These are phyloP conservation scores for Amylocystis lapponica DNA, from an alignment of 768 basidiomycete genomes.

Conservation along the genomic window DNA sequence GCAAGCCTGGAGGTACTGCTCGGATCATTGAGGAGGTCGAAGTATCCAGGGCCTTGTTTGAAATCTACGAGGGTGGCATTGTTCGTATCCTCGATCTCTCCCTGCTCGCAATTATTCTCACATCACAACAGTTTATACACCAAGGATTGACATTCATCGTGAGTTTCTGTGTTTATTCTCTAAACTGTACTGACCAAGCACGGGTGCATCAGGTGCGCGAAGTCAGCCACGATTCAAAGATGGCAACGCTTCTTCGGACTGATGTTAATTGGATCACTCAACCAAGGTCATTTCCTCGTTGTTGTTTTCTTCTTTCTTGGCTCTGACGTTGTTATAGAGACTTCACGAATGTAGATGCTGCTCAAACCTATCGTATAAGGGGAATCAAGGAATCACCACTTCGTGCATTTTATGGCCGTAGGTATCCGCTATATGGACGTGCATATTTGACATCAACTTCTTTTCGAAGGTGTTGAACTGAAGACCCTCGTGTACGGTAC, in stretches of 20 bases:
- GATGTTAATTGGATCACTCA: constrained; percentile 81
- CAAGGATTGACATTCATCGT: constrained; percentile 82
- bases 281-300: constrained; percentile 23
- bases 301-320: no score
- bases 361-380: constrained; percentile 69
- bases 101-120: constrained; percentile 3
- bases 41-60: constrained; percentile 77
- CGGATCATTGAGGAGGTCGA: constrained; percentile 78
- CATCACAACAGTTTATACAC: constrained; percentile 64
- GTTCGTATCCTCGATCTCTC: constrained; percentile 33
- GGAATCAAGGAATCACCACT: constrained; percentile 52
- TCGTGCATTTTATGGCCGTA: constrained; percentile 68
- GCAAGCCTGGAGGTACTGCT: constrained; percentile 28
- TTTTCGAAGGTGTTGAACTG: constrained; percentile 49
- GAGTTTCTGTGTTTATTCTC: constrained; percentile 16
- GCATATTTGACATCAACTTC: constrained; percentile 1
- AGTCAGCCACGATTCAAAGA: constrained; percentile 71
- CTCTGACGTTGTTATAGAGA: no score
- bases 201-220: constrained; percentile 59
- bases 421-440: constrained; percentile 25
- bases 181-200: not conserved
- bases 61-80: constrained; percentile 85
- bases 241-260: constrained; percentile 63
- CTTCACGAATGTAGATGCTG: constrained; percentile 67
- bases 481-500: constrained; percentile 70